Percentiles rank a stretch among this genome's conserved stretches.
Conservation (phyloP, 169 alveolate genomes). For the Besnoitia besnoiti region DNA sequence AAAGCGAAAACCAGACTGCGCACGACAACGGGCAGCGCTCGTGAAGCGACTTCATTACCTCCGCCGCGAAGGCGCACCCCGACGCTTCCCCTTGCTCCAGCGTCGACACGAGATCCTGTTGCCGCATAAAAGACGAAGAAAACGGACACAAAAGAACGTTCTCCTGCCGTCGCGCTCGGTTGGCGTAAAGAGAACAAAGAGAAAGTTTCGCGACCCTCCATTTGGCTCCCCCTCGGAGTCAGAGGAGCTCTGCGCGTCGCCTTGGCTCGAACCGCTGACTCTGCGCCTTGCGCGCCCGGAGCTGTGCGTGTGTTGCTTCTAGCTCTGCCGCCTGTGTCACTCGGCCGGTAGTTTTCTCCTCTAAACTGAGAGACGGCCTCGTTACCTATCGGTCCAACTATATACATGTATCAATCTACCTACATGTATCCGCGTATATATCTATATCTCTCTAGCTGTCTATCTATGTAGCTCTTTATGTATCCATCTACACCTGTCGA, state of each 20-base stretch:
- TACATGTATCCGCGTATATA: background rate
- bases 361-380: background rate
- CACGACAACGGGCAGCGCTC: conserved; percentile 13
- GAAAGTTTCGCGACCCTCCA: background rate
- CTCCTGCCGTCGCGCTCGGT: background rate
- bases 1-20: conserved; percentile 1
- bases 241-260: background rate
- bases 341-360: background rate
- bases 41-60: background rate
- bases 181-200: background rate
- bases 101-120: background rate
- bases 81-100: background rate
- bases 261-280: background rate
- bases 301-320: background rate
- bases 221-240: background rate
- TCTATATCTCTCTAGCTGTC: no score
- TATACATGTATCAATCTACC: background rate
- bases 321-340: background rate
- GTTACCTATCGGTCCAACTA: background rate
- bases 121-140: background rate
- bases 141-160: background rate
- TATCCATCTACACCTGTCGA: no score
- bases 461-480: no score
- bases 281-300: background rate
- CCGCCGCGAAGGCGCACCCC: background rate